phyloP scores from a whole-genome alignment of 352 stramenopile genomes.

The Pythium utonaiense region DNA sequence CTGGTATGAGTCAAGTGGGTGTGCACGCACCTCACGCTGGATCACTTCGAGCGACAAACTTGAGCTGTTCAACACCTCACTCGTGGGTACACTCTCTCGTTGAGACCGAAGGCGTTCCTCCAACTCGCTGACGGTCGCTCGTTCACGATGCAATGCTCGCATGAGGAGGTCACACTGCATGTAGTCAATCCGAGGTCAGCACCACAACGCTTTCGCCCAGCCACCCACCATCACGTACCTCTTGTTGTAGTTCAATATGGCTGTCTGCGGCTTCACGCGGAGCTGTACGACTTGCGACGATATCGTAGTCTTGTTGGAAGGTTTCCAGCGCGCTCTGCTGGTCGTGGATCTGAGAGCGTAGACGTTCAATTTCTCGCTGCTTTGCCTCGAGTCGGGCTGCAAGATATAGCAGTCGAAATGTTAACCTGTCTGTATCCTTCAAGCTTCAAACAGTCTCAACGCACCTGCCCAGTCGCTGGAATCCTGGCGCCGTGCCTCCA shows the following conservation, averaged over 20 bases:
- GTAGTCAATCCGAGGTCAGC: too few species aligned
- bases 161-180: conserved; percentile 24
- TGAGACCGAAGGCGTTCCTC: conserved; percentile 9
- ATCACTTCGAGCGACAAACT: not conserved
- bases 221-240: conserved; percentile 11
- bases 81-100: not conserved
- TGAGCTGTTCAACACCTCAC: not conserved
- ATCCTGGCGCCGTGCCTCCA: conserved; percentile 16
- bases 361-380: conserved; percentile 36
- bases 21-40: not conserved
- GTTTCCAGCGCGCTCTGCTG: conserved; percentile 63
- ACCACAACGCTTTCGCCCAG: too few species aligned
- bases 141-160: conserved; percentile 22
- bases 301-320: conserved; percentile 28
- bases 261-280: not conserved
- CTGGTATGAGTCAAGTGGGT: not conserved
- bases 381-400: conserved; percentile 34
- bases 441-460: not conserved
- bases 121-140: conserved; percentile 16
- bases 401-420: too few species aligned
- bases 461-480: conserved; percentile 20
- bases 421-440: too few species aligned
- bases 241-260: conserved; percentile 17
- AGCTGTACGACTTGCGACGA: conserved; percentile 14
- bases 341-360: conserved; percentile 49